These are phyloP conservation scores for Penicillium malachiteum DNA, from an alignment of 495 filamentous ascomycete genomes.

Conservation along the genomic window DNA sequence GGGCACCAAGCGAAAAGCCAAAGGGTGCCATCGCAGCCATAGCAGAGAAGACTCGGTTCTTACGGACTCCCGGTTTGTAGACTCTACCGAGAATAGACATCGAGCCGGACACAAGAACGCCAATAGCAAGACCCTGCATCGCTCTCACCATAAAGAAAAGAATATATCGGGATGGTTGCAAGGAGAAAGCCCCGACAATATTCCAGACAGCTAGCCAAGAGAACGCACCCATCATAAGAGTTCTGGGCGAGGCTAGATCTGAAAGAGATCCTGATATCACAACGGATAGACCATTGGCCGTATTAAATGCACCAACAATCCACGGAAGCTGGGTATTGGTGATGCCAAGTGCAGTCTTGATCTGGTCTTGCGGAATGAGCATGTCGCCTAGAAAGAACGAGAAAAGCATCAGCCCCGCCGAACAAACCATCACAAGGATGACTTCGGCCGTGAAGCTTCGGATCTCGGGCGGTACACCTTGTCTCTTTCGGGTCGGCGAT, in stretches of 20 bases:
- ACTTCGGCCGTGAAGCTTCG: slow-evolving; percentile 31
- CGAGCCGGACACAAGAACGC: slow-evolving; percentile 25
- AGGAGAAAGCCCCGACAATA: slow-evolving; percentile 33
- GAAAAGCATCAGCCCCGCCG: slow-evolving; percentile 43
- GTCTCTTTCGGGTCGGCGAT: slow-evolving; percentile 19
- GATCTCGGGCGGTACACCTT: slow-evolving; percentile 24
- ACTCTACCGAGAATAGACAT: slow-evolving; percentile 34
- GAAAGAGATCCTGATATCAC: slow-evolving; percentile 44
- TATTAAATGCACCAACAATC: slow-evolving; percentile 40
- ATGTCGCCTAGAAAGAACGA: slow-evolving; percentile 43
- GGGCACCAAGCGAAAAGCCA: slow-evolving; percentile 25
- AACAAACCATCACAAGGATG: slow-evolving; percentile 44
- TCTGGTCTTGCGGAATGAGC: slow-evolving; percentile 34
- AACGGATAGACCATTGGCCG: slow-evolving; percentile 45
- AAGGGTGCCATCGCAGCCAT: slow-evolving; percentile 29
- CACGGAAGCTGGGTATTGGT: slow-evolving; percentile 39
- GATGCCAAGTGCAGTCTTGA: slow-evolving; percentile 37
- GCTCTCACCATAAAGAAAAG: slow-evolving; percentile 30
- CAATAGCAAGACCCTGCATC: slow-evolving; percentile 31
- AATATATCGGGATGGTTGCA: slow-evolving; percentile 32
- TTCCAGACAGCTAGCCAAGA: slow-evolving; percentile 43
- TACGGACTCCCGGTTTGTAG: slow-evolving; percentile 30
- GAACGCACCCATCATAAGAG: slow-evolving; percentile 42
- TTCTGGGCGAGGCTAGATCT: slow-evolving; percentile 41
- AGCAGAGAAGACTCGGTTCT: slow-evolving; percentile 29